Base-by-base conservation (phyloP, 2,329 filamentous ascomycete species). In the Allantophomopsis cytisporea region DNA sequence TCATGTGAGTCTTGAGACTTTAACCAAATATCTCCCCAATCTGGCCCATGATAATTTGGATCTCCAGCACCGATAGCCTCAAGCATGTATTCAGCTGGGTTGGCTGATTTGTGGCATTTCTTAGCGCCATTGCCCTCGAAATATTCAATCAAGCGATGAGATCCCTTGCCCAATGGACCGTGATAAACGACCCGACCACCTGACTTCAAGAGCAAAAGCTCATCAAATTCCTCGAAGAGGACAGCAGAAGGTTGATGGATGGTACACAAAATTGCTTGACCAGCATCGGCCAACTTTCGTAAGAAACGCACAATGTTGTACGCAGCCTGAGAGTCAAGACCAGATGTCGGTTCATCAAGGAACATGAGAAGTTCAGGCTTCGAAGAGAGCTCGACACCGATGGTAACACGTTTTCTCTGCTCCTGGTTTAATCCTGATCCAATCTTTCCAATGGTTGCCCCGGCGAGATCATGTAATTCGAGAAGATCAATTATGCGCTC, bases 181-280 rank as follows among this genome's bases (percentile, higher is more conserved):
- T 86, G 89, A 64, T 91, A 91, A 35, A 89, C 80, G 2, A 82
- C 86, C 54, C 68, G 73, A 41, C 84, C 84, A 41, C 83, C 83
- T 53, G 73, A 79, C 28, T 79, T 77, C 13, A 91, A 64, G 64
- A 91, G 85, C 23, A 89, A 68, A 7, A 91, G 71, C 42, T 82
- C 74, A 53, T 91, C 84, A 55, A 91, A 95, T 42, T 85, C 81
- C 57, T 94, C 84, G 66, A 95, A 94, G 39, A 95, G 70, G 71
- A 94, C 87, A 28, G 88, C 87, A 12, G 85, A 93, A n/a, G 89
- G 89, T 60, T 96, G 89, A 58, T 96, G 89, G 44, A 95, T 95
- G 0, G 89, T 95, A 64, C 87, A 94, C n/a, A 95, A 76, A 60
- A 95, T 85, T 38, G 89, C 88, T 57, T 93, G 86, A 13, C 89